These are phyloP conservation scores for Bothriochloa decipiens DNA, from an alignment of 176 grass and related monocot species.

Conservation along the genomic window DNA sequence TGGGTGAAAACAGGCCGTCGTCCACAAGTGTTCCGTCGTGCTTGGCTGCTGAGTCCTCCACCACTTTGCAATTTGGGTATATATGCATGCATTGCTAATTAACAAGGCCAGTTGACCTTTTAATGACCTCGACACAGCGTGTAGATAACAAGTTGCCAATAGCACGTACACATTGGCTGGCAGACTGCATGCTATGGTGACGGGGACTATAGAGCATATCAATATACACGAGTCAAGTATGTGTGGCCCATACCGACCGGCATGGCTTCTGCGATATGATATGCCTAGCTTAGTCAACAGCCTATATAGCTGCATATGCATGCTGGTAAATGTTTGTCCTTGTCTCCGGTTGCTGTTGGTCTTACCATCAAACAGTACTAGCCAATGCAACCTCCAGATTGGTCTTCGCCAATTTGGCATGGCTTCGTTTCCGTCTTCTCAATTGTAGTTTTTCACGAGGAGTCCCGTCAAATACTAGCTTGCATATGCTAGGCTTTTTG, in stretches of 20 bases:
- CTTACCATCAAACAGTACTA: constrained; percentile 28
- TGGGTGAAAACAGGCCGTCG: too few relatives aligned
- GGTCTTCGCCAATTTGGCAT: too few relatives aligned
- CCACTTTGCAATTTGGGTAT: background rate
- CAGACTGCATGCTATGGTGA: background rate
- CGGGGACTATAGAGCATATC: background rate
- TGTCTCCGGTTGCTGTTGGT: background rate
- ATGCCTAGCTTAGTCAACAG: constrained; percentile 23
- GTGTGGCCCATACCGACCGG: too few relatives aligned
- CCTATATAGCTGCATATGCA: background rate
- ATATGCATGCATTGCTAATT: background rate
- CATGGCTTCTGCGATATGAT: too few relatives aligned
- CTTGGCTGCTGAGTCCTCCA: too few relatives aligned
- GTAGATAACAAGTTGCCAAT: background rate
- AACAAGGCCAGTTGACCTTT: background rate
- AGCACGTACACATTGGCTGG: background rate
- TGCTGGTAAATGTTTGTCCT: background rate
- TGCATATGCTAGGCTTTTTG: too few relatives aligned
- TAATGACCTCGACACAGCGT: background rate
- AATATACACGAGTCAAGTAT: too few relatives aligned
- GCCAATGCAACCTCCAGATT: background rate
- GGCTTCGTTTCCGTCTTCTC: too few relatives aligned
- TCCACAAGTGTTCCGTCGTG: too few relatives aligned
- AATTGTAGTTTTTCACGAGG: too few relatives aligned
- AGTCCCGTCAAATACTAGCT: background rate